A percentile compares a stretch with the other conserved stretches of the same genome.
phyloP scores from a whole-genome alignment of 2,329 filamentous ascomycete genomes.

The Paraphoma sp. region DNA sequence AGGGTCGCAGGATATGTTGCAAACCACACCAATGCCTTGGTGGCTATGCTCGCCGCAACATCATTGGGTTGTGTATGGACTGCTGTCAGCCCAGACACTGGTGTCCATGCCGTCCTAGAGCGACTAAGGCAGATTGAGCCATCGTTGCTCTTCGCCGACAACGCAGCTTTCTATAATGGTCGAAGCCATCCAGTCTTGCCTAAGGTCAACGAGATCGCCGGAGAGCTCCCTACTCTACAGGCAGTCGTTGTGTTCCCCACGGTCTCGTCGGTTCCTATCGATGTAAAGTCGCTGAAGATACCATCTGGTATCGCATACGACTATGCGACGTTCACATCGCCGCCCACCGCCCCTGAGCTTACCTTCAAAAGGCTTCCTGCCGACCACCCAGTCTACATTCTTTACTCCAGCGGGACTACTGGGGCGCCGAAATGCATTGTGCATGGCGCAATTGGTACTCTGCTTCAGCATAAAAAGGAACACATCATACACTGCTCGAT shows the following conservation, averaged over 20 bases:
- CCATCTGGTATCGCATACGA: constrained; percentile 42
- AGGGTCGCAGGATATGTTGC: constrained; percentile 78
- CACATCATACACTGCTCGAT: constrained; percentile 88
- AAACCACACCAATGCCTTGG: constrained; percentile 85
- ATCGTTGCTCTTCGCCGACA: constrained; percentile 82
- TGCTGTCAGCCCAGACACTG: constrained; percentile 89
- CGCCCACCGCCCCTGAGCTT: constrained; percentile 46
- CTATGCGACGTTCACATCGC: constrained; percentile 46
- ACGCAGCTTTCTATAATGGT: constrained; percentile 88
- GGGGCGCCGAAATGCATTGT: constrained; percentile 90
- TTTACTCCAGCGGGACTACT: constrained; percentile 93
- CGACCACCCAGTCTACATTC: constrained; percentile 89
- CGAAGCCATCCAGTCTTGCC: constrained; percentile 80
- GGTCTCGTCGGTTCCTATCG: constrained; percentile 53
- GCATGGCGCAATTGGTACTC: constrained; percentile 85
- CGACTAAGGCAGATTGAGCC: constrained; percentile 85
- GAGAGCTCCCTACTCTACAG: constrained; percentile 70
- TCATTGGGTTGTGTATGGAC: constrained; percentile 91
- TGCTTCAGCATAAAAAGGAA: constrained; percentile 98
- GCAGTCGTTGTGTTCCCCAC: constrained; percentile 78
- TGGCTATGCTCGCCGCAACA: constrained; percentile 85
- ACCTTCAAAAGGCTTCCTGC: constrained; percentile 79
- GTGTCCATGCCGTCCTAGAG: constrained; percentile 89
- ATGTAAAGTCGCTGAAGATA: constrained; percentile 49
- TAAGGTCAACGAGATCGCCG: constrained; percentile 81